Percentiles rank a stretch among this genome's conserved stretches.
phyloP scores from a whole-genome alignment of 2,329 filamentous ascomycete genomes.

The Aspergillus flavus region DNA sequence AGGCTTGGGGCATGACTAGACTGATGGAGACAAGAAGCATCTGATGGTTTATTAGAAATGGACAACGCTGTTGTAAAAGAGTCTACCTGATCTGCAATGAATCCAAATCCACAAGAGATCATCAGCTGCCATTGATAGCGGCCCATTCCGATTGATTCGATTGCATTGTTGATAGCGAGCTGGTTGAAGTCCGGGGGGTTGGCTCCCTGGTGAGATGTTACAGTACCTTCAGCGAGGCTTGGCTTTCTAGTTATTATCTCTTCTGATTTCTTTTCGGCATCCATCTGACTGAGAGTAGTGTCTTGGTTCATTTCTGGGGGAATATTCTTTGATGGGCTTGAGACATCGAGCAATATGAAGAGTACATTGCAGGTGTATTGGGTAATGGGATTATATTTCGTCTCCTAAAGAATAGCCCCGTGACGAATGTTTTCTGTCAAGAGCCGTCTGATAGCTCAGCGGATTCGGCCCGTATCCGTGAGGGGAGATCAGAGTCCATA shows the following conservation, averaged over 20 bases:
- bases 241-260: background rate
- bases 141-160: slow-evolving; percentile 14
- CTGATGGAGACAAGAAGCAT: slow-evolving; percentile 10
- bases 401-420: background rate
- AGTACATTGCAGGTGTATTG: background rate
- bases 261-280: background rate
- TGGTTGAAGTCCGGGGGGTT: background rate
- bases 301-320: background rate
- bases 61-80: background rate
- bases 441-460: background rate
- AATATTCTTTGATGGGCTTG: background rate
- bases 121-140: slow-evolving; percentile 13
- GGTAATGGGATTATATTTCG: background rate
- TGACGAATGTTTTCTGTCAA: background rate
- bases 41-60: background rate
- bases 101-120: slow-evolving; percentile 12
- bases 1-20: slow-evolving; percentile 9
- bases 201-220: too few species aligned
- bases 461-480: background rate
- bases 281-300: background rate
- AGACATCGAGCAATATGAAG: background rate
- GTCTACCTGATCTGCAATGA: slow-evolving; percentile 10
- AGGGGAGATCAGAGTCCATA: slow-evolving; percentile 1
- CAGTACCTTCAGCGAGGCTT: too few species aligned
- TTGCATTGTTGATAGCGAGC: slow-evolving; percentile 2